Conservation (phyloP, 2,329 filamentous ascomycete species). For the Pseudocercospora eumusae region DNA sequence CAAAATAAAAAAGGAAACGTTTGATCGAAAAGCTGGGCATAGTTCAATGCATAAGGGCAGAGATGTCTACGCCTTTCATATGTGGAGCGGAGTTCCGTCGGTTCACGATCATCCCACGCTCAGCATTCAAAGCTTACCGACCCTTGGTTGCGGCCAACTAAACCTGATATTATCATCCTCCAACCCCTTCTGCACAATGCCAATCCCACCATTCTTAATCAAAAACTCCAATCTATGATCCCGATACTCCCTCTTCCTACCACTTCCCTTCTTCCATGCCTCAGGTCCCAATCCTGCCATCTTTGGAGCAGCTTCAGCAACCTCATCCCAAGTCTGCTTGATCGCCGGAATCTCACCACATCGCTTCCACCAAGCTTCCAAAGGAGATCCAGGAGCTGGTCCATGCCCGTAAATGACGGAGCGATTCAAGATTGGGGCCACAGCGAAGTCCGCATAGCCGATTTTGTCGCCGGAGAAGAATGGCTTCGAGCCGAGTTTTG, state of each 20-base stretch:
- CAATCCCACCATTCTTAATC: constrained; percentile 32
- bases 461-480: constrained; percentile 36
- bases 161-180: constrained; percentile 32
- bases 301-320: constrained; percentile 26
- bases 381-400: constrained; percentile 20
- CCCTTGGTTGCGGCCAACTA: constrained; percentile 24
- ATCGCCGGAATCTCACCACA: constrained; percentile 28
- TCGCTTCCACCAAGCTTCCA: constrained; percentile 30
- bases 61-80: too few relatives aligned
- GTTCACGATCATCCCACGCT: not conserved
- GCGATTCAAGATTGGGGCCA: constrained; percentile 34
- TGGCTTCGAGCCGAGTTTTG: constrained; percentile 30
- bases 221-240: constrained; percentile 34
- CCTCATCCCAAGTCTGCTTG: constrained; percentile 32
- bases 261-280: constrained; percentile 20
- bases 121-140: constrained; percentile 9
- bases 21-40: too few relatives aligned
- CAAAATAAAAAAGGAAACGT: too few relatives aligned
- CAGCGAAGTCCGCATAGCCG: constrained; percentile 37
- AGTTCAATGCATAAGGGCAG: too few relatives aligned
- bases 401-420: constrained; percentile 30
- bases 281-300: constrained; percentile 24
- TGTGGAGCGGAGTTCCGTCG: too few relatives aligned
- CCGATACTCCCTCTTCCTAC: constrained; percentile 32
- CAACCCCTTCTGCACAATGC: constrained; percentile 29